Base-by-base conservation (phyloP, 768 basidiomycete species). In the Leccinum variicolor region DNA sequence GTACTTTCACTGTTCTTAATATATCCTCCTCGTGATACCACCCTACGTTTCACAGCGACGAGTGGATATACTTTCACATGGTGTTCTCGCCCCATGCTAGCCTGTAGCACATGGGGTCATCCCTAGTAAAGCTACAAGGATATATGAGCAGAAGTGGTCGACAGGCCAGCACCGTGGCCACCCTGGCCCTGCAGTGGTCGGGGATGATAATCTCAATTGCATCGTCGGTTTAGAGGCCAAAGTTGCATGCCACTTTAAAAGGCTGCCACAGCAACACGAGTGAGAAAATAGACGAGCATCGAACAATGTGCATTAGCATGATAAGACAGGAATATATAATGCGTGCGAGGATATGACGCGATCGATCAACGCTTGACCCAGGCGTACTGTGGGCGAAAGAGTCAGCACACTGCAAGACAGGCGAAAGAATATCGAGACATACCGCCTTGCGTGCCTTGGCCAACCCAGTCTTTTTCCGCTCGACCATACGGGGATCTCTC, bases 401-500 rank as follows among this genome's bases (percentile, higher is more conserved):
- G 47, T 62, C 0, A 60, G 62, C 47, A 59, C 34, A 46, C 34
- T 36, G 19, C 49, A 39, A 39, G n/a, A 39, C 52, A 28, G 8
- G 21, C 4, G 17, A 15, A 56, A 52, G 53, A 7, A 57, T 31
- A 55, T 8, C 1, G 29, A 33, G 15, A 53, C 91, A 46, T 73
- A 94, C 93, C 77, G 82, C 81, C 76, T 95, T 94, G 74, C 95
- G 86, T 58, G 96, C 94, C 78, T 97, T 97, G 58, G 89, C 84
- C 66, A 85, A 73, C 57, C 92, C 92, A 15, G 96, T 92, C 83
- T 99, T 99, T 79, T 99, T 99, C 66, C 96, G 82, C 76, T 99
- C 96, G 29, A 97, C 95, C 92, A 96, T 92, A 74, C 97, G 89
- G 48, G 94, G 93, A 79, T 99, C 96, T 66, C 95, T 86, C 71